phyloP scores from a whole-genome alignment of 495 filamentous ascomycete species.

The Diplogelasinospora grovesii region DNA sequence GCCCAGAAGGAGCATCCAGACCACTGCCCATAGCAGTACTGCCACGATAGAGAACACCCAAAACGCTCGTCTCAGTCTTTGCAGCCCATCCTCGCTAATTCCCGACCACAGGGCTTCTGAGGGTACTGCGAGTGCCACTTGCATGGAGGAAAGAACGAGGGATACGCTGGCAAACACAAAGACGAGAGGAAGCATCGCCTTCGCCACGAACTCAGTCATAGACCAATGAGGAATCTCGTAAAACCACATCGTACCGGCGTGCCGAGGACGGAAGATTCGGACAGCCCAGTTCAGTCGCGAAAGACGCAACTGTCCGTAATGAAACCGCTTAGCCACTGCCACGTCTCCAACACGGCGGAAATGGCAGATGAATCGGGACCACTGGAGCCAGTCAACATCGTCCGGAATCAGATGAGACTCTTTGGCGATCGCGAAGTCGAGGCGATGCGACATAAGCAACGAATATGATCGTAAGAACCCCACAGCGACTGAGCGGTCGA shows the following conservation, averaged over 20 bases:
- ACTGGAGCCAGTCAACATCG: constrained; percentile 3
- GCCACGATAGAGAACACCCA: no score
- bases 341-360: constrained; percentile 1
- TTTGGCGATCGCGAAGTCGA: constrained; percentile 4
- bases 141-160: constrained; percentile 8
- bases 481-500: background rate
- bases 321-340: background rate
- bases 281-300: constrained; percentile 5
- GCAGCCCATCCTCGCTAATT: constrained; percentile 3
- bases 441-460: constrained; percentile 3
- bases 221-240: constrained; percentile 6
- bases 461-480: constrained; percentile 8
- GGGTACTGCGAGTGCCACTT: constrained; percentile 8
- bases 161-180: constrained; percentile 11
- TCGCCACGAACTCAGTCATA: constrained; percentile 2
- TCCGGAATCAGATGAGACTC: constrained; percentile 4
- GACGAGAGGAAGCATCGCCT: constrained; percentile 7
- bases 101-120: constrained; percentile 3
- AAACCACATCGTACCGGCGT: constrained; percentile 1
- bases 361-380: constrained; percentile 1
- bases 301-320: constrained; percentile 9
- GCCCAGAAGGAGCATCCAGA: no score
- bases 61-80: constrained; percentile 1
- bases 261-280: background rate
- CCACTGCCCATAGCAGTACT: no score